Conservation (phyloP, 2,329 filamentous ascomycete species). For the Talaromyces albobiverticillius region DNA sequence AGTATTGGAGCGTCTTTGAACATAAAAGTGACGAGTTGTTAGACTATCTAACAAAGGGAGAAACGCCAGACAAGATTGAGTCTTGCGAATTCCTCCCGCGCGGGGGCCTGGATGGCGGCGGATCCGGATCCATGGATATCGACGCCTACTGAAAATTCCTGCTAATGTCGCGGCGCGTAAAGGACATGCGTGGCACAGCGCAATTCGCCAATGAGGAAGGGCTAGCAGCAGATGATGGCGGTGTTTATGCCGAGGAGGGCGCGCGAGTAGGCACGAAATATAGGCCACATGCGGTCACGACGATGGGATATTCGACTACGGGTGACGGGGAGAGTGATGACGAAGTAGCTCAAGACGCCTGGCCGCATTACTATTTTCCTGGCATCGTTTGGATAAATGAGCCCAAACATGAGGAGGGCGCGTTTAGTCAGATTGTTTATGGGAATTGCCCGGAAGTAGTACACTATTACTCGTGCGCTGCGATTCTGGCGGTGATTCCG, state of each 20-base stretch:
- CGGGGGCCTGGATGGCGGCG: too few relatives aligned
- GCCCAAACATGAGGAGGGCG: constrained; percentile 19
- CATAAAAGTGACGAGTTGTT: too few relatives aligned
- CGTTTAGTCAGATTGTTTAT: constrained; percentile 20
- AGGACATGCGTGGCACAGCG: not conserved
- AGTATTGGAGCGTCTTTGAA: too few relatives aligned
- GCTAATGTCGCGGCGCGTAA: constrained; percentile 7
- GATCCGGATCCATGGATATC: constrained; percentile 9
- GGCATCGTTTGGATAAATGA: constrained; percentile 23
- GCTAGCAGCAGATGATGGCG: too few relatives aligned
- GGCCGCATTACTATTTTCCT: constrained; percentile 13
- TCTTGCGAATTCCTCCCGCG: not conserved
- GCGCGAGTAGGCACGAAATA: not conserved
- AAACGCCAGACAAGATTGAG: not conserved
- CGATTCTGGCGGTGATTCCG: constrained; percentile 23
- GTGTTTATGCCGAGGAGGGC: not conserved
- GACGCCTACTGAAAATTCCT: constrained; percentile 11
- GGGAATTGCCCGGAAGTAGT: constrained; percentile 20
- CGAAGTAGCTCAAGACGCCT: not conserved
- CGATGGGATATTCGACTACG: too few relatives aligned
- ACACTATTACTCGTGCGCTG: constrained; percentile 20
- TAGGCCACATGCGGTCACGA: not conserved
- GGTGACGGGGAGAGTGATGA: too few relatives aligned
- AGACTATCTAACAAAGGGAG: too few relatives aligned
- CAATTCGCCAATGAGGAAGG: not conserved